These are phyloP conservation scores for Aspergillus glaucus DNA, from an alignment of 2,329 filamentous ascomycete genomes.

Conservation along the genomic window DNA sequence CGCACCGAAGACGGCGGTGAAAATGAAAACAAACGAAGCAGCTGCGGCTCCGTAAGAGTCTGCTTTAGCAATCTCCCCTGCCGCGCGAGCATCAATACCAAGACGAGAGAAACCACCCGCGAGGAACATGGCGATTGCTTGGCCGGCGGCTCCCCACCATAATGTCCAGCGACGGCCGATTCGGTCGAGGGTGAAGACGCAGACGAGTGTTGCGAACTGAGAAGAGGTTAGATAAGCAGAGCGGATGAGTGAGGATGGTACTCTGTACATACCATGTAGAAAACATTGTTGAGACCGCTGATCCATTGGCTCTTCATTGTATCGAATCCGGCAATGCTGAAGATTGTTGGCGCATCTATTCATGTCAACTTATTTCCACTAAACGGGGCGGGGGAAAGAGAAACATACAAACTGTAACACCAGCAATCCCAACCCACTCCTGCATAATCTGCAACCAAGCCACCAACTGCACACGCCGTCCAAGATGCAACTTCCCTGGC, in stretches of 20 bases:
- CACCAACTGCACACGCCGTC: conserved; percentile 61
- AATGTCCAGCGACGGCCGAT: conserved; percentile 64
- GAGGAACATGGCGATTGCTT: conserved; percentile 62
- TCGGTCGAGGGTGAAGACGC: conserved; percentile 62
- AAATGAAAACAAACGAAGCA: conserved; percentile 65
- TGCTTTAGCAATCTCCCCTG: conserved; percentile 42
- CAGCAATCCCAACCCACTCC: conserved; percentile 64
- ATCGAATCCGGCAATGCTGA: conserved; percentile 61
- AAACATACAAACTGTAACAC: conserved; percentile 54
- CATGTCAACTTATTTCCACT: not conserved
- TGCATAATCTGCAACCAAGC: conserved; percentile 68
- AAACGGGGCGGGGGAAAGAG: not conserved
- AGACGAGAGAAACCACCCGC: conserved; percentile 57
- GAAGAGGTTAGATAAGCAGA: not conserved
- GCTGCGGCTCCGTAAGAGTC: conserved; percentile 57
- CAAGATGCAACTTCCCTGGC: conserved; percentile 60
- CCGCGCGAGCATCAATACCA: conserved; percentile 44
- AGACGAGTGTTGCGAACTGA: conserved; percentile 60
- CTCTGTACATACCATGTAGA: conserved; percentile 47
- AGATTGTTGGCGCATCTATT: conserved; percentile 48
- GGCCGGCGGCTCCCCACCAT: conserved; percentile 60
- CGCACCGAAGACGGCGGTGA: conserved; percentile 59
- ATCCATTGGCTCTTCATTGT: conserved; percentile 59
- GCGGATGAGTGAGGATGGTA: not conserved
- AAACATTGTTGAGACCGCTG: conserved; percentile 51